Evolutionary conservation across 2,329 filamentous ascomycete genomes (phyloP).

Genomic region (Penicillium concentricum): DNA sequence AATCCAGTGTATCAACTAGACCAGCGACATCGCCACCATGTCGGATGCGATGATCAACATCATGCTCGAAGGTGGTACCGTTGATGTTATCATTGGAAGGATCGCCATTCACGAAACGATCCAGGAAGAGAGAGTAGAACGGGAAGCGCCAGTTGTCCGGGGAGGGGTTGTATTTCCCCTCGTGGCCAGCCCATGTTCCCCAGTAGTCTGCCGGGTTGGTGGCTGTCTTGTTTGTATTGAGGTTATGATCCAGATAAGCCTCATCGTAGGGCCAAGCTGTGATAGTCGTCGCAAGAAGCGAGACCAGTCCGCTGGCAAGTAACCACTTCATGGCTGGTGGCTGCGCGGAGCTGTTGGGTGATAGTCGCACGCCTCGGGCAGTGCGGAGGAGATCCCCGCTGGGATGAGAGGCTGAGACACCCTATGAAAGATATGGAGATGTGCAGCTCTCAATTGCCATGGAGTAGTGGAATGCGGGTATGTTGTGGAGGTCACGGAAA

Average conservation of each 20-base stretch:
- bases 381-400: background rate
- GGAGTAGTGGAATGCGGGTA: background rate
- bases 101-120: constrained; percentile 64
- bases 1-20: constrained; percentile 60
- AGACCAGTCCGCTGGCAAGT: constrained; percentile 28
- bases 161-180: constrained; percentile 48
- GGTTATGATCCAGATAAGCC: constrained; percentile 55
- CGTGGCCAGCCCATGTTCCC: constrained; percentile 53
- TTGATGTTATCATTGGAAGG: constrained; percentile 63
- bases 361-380: background rate
- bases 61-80: constrained; percentile 59
- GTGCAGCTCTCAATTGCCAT: constrained; percentile 1
- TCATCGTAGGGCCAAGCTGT: constrained; percentile 50
- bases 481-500: background rate
- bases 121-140: constrained; percentile 64
- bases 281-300: constrained; percentile 30
- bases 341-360: background rate
- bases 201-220: constrained; percentile 57
- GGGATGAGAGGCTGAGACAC: background rate
- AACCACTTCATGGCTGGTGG: constrained; percentile 33
- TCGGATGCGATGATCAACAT: constrained; percentile 60
- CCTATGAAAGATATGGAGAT: background rate
- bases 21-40: constrained; percentile 62
- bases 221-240: constrained; percentile 60
- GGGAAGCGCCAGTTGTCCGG: constrained; percentile 65